Evolutionary conservation across 1,284 basidiomycete genomes (phyloP), one percentile per base, ranked within the genome.

Genomic region (Clitocybe nebularis): DNA sequence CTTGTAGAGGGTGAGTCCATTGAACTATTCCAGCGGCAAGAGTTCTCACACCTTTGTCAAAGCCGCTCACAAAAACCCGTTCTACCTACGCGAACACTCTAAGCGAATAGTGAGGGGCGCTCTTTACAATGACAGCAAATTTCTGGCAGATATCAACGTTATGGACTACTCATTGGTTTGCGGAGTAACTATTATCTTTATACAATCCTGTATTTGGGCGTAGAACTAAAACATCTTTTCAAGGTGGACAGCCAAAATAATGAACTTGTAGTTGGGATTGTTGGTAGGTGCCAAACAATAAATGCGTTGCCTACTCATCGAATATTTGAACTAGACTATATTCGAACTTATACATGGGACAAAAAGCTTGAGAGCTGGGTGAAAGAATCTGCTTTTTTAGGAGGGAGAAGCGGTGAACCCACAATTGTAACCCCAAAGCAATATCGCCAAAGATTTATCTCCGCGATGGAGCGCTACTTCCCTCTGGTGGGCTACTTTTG

Each of bases 91-190:
- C 29, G 96, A 99, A 63, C 92, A 97, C 57, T 88, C 90, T 0
- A 98, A 99, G 65, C 84, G 91, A 13, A 91, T 97, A 43, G 67
- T 99, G 11, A 81, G 91, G 21, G 88, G 90, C 10, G 89, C 94
- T 11, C 71, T 99, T 30, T 93, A 81, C 70, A 98, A 96, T 58
- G 96, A 99, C 62, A 93, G 85, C 72, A 84, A 81, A 64, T 99
- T 99, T 67, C 68, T 99, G 35, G 87, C 90, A 7, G 92, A 94
- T 51, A 85, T 97, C 52, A 96, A 98, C 59, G 92, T 97, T 43
- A 99, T 99, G 96, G 96, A 99, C 65, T 99, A 99, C 64, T 98
- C 94, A 14, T 71, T 99, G 11, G 86, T 99, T 29, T 92, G 94
- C 17, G 96, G 95, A 11, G 87, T 73, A 51, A 38, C 60, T 47